Percentiles rank a stretch among this genome's conserved stretches.
These are phyloP conservation scores for Trichomonas vaginalis DNA, from an alignment of 208 protist species.

Conservation along the genomic window DNA sequence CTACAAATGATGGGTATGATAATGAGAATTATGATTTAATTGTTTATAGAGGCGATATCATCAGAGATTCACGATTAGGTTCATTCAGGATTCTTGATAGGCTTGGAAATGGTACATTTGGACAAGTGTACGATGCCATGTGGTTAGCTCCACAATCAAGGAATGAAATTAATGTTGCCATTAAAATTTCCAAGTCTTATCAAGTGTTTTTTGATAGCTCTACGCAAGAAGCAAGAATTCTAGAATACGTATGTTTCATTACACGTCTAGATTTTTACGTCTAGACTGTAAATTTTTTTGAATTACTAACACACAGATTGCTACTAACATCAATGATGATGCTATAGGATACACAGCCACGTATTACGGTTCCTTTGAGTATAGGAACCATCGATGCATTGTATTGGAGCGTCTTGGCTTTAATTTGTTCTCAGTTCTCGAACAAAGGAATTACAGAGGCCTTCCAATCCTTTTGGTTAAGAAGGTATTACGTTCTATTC, in stretches of 20 bases:
- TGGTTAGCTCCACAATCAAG: not conserved
- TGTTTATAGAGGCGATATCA: not conserved
- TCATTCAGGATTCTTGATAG: too few species aligned
- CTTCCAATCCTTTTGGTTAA: not conserved
- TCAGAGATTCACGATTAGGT: not conserved
- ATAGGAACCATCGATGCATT: not conserved
- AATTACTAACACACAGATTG: slow-evolving; percentile 9
- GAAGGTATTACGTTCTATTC: not conserved
- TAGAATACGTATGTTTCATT: not conserved
- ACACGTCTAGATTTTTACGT: not conserved
- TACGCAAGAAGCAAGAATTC: not conserved
- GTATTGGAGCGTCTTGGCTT: not conserved
- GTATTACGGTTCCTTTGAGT: not conserved
- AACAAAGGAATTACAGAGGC: not conserved
- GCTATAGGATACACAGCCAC: not conserved
- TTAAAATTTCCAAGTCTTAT: not conserved
- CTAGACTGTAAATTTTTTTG: not conserved
- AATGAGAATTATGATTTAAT: not conserved
- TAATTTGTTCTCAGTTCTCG: not conserved
- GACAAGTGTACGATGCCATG: not conserved
- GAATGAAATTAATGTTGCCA: not conserved
- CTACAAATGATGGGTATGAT: not conserved
- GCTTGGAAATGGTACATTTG: not conserved
- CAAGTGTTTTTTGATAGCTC: too few species aligned
- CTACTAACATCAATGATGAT: not conserved